Evolutionary conservation across 352 stramenopile genomes (phyloP).

Genomic region (Aphanomyces euteiches): DNA sequence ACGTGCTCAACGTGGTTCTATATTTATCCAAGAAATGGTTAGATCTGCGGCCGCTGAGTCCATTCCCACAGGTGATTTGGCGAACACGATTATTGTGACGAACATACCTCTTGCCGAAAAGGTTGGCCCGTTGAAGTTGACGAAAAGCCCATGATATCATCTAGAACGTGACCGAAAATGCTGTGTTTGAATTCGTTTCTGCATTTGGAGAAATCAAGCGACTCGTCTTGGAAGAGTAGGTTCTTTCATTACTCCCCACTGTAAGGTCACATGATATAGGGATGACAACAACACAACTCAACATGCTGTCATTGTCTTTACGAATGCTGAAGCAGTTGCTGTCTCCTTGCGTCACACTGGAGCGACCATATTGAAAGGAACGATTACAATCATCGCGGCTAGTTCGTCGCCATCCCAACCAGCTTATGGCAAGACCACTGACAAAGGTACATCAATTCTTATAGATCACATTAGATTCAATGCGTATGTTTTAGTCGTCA

Average conservation of each 20-base stretch:
- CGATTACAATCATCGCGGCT: conserved; percentile 14
- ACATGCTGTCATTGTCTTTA: conserved; percentile 22
- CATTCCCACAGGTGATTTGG: conserved; percentile 6
- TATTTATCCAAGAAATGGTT: conserved; percentile 6
- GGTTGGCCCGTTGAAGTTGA: neutral
- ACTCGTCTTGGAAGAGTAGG: conserved; percentile 12
- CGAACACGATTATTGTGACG: conserved; percentile 21
- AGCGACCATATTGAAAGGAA: conserved; percentile 1
- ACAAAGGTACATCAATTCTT: neutral
- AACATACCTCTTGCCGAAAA: conserved; percentile 25
- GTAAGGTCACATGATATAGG: neutral
- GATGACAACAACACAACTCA: conserved; percentile 14
- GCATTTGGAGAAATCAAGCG: conserved; percentile 10
- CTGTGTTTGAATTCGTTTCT: conserved; percentile 12
- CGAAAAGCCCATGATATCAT: neutral
- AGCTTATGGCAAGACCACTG: neutral
- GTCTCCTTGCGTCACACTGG: conserved; percentile 13
- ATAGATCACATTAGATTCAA: neutral
- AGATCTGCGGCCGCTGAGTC: neutral
- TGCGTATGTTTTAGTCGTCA: conserved; percentile 5
- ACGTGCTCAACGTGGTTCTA: neutral
- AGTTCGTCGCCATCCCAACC: neutral
- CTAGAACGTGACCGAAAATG: conserved; percentile 17
- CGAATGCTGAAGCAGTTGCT: conserved; percentile 12
- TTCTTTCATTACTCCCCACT: neutral